Percentiles rank a stretch among this genome's conserved stretches.
Conservation (phyloP, 129 eudicot species). For the Calendula officinalis region DNA sequence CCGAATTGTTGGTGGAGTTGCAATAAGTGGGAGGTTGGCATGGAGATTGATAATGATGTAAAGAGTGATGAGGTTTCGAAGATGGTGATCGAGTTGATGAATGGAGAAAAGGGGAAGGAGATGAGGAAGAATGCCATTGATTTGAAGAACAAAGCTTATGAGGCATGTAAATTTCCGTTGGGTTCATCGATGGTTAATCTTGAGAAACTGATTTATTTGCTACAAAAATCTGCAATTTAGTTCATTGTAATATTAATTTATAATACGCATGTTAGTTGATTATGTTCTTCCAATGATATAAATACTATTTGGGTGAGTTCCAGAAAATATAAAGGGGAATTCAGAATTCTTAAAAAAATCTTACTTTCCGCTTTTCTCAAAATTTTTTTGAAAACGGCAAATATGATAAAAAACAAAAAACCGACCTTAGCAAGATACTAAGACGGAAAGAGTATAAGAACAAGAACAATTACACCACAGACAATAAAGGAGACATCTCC, state of each 20-base stretch:
- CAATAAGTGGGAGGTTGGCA: conserved; percentile 28
- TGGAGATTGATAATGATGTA: conserved; percentile 31
- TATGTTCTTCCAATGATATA: too few relatives aligned
- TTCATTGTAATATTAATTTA: background rate
- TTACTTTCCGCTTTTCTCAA: too few relatives aligned
- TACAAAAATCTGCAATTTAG: conserved; percentile 14
- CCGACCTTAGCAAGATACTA: too few relatives aligned
- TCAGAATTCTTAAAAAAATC: too few relatives aligned
- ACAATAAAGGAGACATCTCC: too few relatives aligned
- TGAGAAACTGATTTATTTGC: conserved; percentile 21
- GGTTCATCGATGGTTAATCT: conserved; percentile 38
- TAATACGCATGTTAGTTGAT: too few relatives aligned
- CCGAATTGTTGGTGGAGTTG: conserved; percentile 35
- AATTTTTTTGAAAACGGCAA: too few relatives aligned
- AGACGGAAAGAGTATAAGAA: too few relatives aligned
- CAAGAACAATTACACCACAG: too few relatives aligned
- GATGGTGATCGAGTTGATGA: conserved; percentile 40
- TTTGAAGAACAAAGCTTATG: conserved; percentile 36
- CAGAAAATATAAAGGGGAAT: too few relatives aligned
- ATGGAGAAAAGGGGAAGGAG: conserved; percentile 29
- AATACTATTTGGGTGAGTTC: too few relatives aligned
- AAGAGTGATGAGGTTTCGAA: conserved; percentile 31
- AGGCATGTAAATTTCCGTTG: conserved; percentile 22
- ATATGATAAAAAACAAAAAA: too few relatives aligned
- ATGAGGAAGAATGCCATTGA: conserved; percentile 24